Evolutionary conservation across 345 rosid species (phyloP).

Genomic region (Aquilaria malaccensis): DNA sequence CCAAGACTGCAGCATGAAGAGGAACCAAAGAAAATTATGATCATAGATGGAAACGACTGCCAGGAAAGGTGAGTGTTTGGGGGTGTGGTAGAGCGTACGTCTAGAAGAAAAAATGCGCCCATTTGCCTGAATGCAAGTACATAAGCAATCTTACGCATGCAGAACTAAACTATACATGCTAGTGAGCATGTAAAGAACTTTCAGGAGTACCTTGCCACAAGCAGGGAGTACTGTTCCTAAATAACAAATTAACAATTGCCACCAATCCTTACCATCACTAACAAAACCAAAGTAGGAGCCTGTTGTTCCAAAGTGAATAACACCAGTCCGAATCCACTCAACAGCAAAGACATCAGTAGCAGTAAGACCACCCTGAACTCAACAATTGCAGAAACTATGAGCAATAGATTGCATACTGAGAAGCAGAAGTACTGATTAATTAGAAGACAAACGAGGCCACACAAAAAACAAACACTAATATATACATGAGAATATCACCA

Average conservation of each 20-base stretch:
- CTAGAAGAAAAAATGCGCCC: too few relatives aligned
- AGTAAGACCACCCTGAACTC: constrained; percentile 88
- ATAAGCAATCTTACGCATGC: too few relatives aligned
- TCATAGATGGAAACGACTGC: not conserved
- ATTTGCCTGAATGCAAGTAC: too few relatives aligned
- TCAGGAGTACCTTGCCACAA: too few relatives aligned
- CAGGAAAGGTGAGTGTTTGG: too few relatives aligned
- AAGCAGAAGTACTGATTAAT: not conserved
- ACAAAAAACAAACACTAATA: too few relatives aligned
- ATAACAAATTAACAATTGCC: not conserved
- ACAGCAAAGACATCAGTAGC: constrained; percentile 98
- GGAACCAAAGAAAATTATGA: not conserved
- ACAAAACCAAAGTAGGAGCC: constrained; percentile 96
- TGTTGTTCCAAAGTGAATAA: constrained; percentile 87
- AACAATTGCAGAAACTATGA: constrained; percentile 5
- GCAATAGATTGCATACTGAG: not conserved
- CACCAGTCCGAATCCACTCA: constrained; percentile 86
- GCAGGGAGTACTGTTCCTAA: too few relatives aligned
- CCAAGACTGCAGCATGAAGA: constrained; percentile 59
- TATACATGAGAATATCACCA: too few relatives aligned
- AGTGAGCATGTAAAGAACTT: too few relatives aligned
- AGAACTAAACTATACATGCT: too few relatives aligned
- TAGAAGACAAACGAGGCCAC: too few relatives aligned
- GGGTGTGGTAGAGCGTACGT: too few relatives aligned
- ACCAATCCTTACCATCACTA: constrained; percentile 72